Base-by-base conservation (phyloP, 139 green algal species). In the Coelastrella sp. region DNA sequence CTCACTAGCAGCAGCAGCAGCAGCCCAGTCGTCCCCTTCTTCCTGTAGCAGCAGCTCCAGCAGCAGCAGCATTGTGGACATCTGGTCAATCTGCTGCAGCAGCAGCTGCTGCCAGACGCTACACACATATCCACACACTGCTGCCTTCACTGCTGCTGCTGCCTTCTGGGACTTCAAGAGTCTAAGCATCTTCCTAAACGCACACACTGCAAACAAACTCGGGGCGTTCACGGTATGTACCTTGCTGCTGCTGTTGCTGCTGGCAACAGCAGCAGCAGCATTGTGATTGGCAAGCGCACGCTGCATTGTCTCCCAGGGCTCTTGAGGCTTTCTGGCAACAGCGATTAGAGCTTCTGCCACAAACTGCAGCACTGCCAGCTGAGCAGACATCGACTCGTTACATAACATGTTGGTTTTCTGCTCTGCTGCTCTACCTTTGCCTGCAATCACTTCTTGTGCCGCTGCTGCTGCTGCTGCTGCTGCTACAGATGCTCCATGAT, bases 41-140 rank as follows among this genome's bases (percentile, higher is more conserved):
- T 66, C 72, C 48, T 30, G 25, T 27, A 75, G 45, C 67, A 86
- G 72, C 62, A 62, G 64, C 48, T 75, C 25, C 37, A 41, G 41
- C 66, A 57, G 3, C 72, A 87, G 41, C 41, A 43, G 66, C 51
- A 59, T 3, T 0, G 41, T n/a, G 2, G 64, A 53, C 13, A 3
- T 17, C 51, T 79, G 35, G 21, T 45, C 30, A 27, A 60, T 30
- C 50, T 76, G 37, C 41, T 60, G 68, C 67, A 41, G 66, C 79
- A 90, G 68, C 59, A 89, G 68, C 77, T 64, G 48, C 69, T 67
- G 53, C 51, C 57, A 50, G 1, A 53, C 64, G 45, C 83, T 43
- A 13, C 67, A 35, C 0, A 81, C 84, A 27, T 72, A 73, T 76
- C 90, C 75, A 67, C 81, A 72, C 72, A 72, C 53, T 43, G 68